Base-by-base conservation (phyloP, 129 eudicot species). In the Centrapalus pauciflorus region DNA sequence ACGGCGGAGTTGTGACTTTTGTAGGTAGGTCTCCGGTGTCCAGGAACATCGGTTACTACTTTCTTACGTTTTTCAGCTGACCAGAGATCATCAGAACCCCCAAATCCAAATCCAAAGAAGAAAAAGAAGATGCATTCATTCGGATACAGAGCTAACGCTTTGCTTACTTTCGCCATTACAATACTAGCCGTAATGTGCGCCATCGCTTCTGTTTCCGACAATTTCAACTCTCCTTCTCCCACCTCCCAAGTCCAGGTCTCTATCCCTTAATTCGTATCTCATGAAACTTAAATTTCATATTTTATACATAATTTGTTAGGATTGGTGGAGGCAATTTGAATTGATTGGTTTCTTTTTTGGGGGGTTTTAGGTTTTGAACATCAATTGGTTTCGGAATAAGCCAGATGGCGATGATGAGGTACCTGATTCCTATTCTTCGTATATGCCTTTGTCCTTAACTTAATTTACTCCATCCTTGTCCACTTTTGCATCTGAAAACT, bases 381-480 rank as follows among this genome's bases (percentile, higher is more conserved):
- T 87, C 56, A 90, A 87, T 80, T 73, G 92, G 84, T 90, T 90
- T 50, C 87, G 80, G 79, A 90, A 80, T 81, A 84, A 79, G 71
- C 75, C 88, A n/a, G 84, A 79, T 13, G 97, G 97, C 48, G 87
- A 90, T 54, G 97, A 90, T 56, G 97, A 90, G 95, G 97, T 90
- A 72, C 5, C 6, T 25, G 1, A 14, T 46, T 62, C 49, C 21
- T 21, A 66, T 32, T 28, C 21, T 66, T 48, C 7, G 13, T 7
- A 38, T 61, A 16, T 51, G 4, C 48, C n/a, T 26, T 45, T 24
- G 51, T 61, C 12, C 11, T 23, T 40, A 2, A 69, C 8, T 50
- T 0, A 29, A 30, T 46, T 14, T 29, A 29, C 60, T 28, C 58
- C 0, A 23, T 65, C 1, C 9, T 46, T 29, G 19, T 33, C 26